phyloP scores from a whole-genome alignment of 2,329 filamentous ascomycete genomes.

The Botrytis medusae region DNA sequence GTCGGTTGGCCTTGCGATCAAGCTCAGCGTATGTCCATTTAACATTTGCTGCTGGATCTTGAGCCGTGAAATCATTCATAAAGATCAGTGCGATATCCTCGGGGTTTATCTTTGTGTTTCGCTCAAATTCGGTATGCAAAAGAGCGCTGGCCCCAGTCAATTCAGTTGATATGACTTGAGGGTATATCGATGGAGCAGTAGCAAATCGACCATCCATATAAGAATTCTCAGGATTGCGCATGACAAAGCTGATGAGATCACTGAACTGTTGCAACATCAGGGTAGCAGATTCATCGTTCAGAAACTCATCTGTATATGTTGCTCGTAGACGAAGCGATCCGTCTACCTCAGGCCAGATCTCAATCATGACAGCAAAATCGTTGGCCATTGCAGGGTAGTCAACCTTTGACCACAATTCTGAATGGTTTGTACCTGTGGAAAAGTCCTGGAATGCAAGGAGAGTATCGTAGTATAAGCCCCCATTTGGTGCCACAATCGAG shows the following conservation, averaged over 20 bases:
- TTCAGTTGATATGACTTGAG: not conserved
- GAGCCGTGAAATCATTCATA: not conserved
- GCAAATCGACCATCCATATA: not conserved
- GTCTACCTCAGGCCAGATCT: conserved; percentile 14
- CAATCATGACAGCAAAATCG: conserved; percentile 14
- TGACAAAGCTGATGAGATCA: conserved; percentile 10
- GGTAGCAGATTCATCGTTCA: conserved; percentile 11
- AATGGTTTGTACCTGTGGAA: not conserved
- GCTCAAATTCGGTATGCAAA: conserved; percentile 3
- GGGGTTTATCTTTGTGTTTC: conserved; percentile 5
- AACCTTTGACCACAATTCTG: conserved; percentile 9
- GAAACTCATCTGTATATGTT: conserved; percentile 8
- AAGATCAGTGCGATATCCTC: conserved; percentile 4
- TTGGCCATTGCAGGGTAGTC: conserved; percentile 15
- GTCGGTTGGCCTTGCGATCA: not conserved
- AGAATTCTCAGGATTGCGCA: not conserved
- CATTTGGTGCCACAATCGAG: conserved; percentile 6
- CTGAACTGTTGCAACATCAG: conserved; percentile 16
- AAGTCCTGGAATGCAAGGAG: conserved; percentile 18
- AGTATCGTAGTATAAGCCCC: conserved; percentile 15
- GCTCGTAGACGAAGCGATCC: conserved; percentile 8
- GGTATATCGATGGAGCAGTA: not conserved
- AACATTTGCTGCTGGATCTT: not conserved
- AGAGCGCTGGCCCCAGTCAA: not conserved
- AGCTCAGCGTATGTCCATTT: conserved; percentile 16